Evolutionary conservation across 129 eudicot genomes (phyloP).

Genomic region (Pittosporum tobira): DNA sequence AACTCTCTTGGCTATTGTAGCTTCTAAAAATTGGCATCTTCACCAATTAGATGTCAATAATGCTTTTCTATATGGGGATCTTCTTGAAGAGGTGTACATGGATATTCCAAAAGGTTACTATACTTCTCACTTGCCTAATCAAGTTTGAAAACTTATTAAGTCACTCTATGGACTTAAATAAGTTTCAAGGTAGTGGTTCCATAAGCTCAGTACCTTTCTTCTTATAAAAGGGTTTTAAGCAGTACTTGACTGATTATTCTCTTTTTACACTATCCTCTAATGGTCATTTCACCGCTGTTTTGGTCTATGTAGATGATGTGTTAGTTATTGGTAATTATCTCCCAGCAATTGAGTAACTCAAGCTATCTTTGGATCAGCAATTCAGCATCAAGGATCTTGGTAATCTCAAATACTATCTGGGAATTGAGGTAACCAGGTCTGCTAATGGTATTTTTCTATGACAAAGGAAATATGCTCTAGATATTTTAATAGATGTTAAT

Average conservation of each 20-base stretch:
- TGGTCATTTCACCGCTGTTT: neutral
- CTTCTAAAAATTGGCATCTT: neutral
- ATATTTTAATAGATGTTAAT: neutral
- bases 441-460: neutral
- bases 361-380: neutral
- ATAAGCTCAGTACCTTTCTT: neutral
- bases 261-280: neutral
- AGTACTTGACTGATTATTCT: neutral
- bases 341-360: neutral
- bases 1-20: neutral
- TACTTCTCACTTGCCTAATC: rapidly evolving
- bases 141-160: neutral
- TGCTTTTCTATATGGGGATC: neutral
- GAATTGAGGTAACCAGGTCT: neutral
- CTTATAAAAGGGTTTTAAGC: neutral
- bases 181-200: constrained; percentile 1
- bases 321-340: neutral
- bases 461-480: constrained; percentile 1
- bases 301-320: constrained; percentile 16
- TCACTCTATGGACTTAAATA: constrained; percentile 11
- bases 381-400: constrained; percentile 14
- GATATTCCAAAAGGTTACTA: neutral
- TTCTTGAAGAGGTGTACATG: neutral
- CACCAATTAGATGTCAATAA: neutral
- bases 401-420: neutral